Evolutionary conservation across 306 rosid genomes (phyloP), one percentile per base, ranked within the genome.

Genomic region (Vigna reflexopilosa): DNA sequence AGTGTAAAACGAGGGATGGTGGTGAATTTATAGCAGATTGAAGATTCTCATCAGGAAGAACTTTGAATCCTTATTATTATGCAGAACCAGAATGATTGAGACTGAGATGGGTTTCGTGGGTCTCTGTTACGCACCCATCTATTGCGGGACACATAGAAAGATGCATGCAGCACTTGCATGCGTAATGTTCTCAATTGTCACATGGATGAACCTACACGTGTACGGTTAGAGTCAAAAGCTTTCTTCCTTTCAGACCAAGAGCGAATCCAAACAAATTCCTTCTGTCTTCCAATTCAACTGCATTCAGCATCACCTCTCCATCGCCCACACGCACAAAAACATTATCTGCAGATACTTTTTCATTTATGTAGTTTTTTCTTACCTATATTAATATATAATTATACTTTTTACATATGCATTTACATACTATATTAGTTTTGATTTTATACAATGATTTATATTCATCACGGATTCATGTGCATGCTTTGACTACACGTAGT

Each of bases 21-120:
- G 44, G 90, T 88, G 90, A 85, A 89, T 88, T 86, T 76, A 83
- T 79, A 84, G 80, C 61, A 78, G 93, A 89, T 75, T 81, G 81
- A 69, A 76, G 82, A 77, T 89, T 87, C 98, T 83, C 57, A 62
- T 75, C 20, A 74, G 74, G 87, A 82, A 86, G 65, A 44, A 71
- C 87, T 84, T 85, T 81, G 93, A 89, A 85, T 93, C 91, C 66
- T 77, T 86, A 56, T 77, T 86, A 56, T 77, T 87, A 56, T 20
- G 83, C 75, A 80, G 77, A 87, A 38, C 0, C 70, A 38, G n/a
- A 20, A 73, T 72, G 84, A 80, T 80, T 72, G 86, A 57, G 87
- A 84, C 76, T 65, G 79, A 82, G 81, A 83, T 75, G 79, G 76
- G 78, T 89, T 87, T 88, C 47, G 67, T 80, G 67, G 26, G 83